Percentiles rank a stretch among this genome's conserved stretches.
Conservation (phyloP, 768 basidiomycete genomes). For the Lentinula edodes region DNA sequence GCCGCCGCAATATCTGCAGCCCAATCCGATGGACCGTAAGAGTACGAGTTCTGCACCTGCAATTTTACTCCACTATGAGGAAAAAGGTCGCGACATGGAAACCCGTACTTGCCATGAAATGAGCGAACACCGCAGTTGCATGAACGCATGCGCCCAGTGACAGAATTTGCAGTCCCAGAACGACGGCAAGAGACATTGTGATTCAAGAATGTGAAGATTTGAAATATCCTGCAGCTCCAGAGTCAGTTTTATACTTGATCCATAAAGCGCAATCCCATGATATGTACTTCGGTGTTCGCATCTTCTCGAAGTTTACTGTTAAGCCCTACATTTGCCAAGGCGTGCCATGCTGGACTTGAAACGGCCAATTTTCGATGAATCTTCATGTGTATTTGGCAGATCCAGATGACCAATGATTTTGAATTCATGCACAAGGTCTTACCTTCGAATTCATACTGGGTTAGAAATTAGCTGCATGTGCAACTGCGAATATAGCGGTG, state of each 20-base stretch:
- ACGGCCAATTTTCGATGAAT: no score
- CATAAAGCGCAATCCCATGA: not conserved
- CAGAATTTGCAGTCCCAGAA: not conserved
- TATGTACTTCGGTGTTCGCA: no score
- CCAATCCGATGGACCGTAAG: constrained; percentile 15
- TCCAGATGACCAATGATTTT: no score
- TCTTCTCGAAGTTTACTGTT: no score
- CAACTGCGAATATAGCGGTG: no score
- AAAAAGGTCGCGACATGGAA: not conserved
- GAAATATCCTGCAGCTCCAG: no score
- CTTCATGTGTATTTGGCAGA: no score
- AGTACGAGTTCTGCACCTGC: constrained; percentile 18
- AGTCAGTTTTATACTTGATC: not conserved
- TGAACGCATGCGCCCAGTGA: not conserved
- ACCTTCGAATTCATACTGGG: no score
- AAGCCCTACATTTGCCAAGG: no score
- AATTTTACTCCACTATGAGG: not conserved
- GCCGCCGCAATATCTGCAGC: constrained; percentile 19
- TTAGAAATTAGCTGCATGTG: no score
- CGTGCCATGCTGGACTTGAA: no score
- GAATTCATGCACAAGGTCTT: no score
- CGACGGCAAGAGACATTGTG: not conserved
- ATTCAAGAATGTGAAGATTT: not conserved
- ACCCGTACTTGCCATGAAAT: not conserved
- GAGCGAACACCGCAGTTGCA: not conserved